Conservation (phyloP, 164 flowering plant species). For the Stephania yunnanensis region DNA sequence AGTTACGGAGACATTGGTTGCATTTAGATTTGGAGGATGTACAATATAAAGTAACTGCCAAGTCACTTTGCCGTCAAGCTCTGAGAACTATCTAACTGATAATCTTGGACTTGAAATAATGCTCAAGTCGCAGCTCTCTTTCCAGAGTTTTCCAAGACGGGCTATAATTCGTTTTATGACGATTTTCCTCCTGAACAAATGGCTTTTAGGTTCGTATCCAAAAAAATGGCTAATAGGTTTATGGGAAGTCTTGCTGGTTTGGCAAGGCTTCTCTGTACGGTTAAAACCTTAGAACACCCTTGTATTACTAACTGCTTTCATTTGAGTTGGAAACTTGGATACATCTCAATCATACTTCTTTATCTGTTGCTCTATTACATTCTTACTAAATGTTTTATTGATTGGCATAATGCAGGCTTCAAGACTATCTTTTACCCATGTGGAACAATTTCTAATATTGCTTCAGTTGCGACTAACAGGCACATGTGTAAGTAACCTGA, state of each 20-base stretch:
- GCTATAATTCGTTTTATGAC: background rate
- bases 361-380: background rate
- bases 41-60: background rate
- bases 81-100: background rate
- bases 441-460: conserved; percentile 82
- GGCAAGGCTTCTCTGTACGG: background rate
- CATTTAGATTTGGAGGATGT: background rate
- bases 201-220: background rate
- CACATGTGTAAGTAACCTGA: conserved; percentile 60
- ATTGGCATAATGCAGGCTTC: conserved; percentile 45
- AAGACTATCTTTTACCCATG: conserved; percentile 86
- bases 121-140: background rate
- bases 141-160: background rate
- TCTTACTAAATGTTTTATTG: background rate
- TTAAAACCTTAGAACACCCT: background rate
- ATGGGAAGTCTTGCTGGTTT: background rate
- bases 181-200: background rate
- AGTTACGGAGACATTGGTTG: background rate
- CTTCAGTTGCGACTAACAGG: conserved; percentile 66
- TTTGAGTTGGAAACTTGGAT: background rate
- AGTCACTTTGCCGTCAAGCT: background rate
- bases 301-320: background rate
- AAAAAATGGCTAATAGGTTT: background rate
- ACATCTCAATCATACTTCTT: background rate
- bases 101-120: background rate